Conservation (phyloP, 176 grass and related monocot species). For the Musa itinerans region DNA sequence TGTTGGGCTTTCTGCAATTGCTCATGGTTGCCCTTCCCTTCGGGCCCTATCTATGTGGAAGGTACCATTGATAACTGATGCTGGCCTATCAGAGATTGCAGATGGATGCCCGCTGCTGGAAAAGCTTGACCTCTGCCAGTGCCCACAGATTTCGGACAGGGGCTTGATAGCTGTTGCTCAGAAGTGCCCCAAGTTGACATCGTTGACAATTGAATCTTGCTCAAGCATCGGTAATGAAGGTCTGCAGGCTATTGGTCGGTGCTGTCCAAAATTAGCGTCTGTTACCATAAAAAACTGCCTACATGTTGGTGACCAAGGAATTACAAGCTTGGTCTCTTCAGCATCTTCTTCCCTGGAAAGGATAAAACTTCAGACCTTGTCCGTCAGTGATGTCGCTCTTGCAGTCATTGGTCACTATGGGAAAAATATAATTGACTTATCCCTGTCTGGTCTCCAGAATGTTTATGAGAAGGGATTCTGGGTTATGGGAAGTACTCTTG, state of each 20-base stretch:
- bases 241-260: conserved; percentile 43
- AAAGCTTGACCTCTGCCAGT: conserved; percentile 57
- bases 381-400: conserved; percentile 64
- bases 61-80: conserved; percentile 58
- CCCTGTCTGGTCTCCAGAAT: conserved; percentile 41
- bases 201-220: conserved; percentile 48
- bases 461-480: conserved; percentile 88
- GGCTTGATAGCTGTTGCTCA: conserved; percentile 39
- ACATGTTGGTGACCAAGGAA: conserved; percentile 58
- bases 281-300: conserved; percentile 73
- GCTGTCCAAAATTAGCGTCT: conserved; percentile 53
- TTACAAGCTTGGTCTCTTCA: conserved; percentile 59
- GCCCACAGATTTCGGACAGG: conserved; percentile 76
- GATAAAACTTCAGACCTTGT: conserved; percentile 68
- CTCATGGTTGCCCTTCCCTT: conserved; percentile 49
- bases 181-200: conserved; percentile 54
- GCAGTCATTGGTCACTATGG: conserved; percentile 77
- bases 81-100: conserved; percentile 56
- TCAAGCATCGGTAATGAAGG: conserved; percentile 52
- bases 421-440: conserved; percentile 57
- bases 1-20: conserved; percentile 47
- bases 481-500: conserved; percentile 92
- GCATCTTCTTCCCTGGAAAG: conserved; percentile 41
- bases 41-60: conserved; percentile 56
- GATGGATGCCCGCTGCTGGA: conserved; percentile 56